Evolutionary conservation across 305 asterid species (phyloP), one percentile per base, ranked within the genome.

Genomic region (Petunia hybrid): DNA sequence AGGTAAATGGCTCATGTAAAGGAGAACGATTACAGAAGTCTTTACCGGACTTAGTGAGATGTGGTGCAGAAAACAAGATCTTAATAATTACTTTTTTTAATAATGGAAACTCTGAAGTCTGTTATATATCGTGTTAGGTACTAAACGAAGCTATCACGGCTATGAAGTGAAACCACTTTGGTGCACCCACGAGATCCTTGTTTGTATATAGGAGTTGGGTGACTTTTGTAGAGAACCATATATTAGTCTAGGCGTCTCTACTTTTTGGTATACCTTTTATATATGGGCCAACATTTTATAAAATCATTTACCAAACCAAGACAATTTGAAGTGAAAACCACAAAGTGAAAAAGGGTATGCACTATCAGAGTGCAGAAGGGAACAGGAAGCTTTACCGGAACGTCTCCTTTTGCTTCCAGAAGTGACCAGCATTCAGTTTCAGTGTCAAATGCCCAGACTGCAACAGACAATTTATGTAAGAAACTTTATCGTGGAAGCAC

Each of bases 381-480:
- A 41, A 46, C 39, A 66, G 63, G 76, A 69, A 77, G 79, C 80
- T 53, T 86, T 94, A 94, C 99, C 92, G 99, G 99, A 81, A 93
- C 86, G 59, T 91, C 97, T 84, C 99, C 99, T 87, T 97, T 97
- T 4, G 97, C 95, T 85, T 94, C 99, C 83, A 94, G 84, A 71
- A 84, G 89, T 53, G 99, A 90, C 99, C 99, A 97, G 90, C 97
- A 90, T 81, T 95, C 99, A 77, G 97, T 90, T 90, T 97, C 99
- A 86, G 92, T 88, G 91, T 97, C 99, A 86, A 92, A 97, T 71
- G 97, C 90, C 99, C 99, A 94, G 66, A 97, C 99, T 97, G 83
- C 87, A 88, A 46, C 75, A 80, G 64, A 48, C 74, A 82, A 42
- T 63, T 42, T 63, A 2, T 38, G 56, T 42, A 81, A 82, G 55